These are phyloP conservation scores for Lichtheimia corymbifera DNA, from an alignment of 371 early-diverging fungal genomes.

Conservation along the genomic window DNA sequence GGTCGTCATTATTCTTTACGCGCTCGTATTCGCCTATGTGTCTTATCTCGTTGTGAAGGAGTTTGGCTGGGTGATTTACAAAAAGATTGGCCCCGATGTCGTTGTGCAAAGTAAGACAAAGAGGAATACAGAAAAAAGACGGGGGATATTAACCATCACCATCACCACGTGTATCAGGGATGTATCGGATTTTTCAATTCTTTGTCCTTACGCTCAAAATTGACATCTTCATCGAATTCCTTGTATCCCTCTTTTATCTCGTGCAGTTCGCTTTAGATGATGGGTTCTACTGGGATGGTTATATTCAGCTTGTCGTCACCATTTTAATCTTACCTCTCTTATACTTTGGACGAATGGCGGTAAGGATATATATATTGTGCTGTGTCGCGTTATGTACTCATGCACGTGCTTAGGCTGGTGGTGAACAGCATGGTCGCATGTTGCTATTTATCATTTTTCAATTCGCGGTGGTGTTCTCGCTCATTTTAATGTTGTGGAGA, in stretches of 20 bases:
- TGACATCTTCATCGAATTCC: constrained; percentile 36
- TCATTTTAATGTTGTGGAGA: constrained; percentile 34
- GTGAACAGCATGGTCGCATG: constrained; percentile 36
- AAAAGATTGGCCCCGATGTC: constrained; percentile 52
- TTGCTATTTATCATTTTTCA: constrained; percentile 43
- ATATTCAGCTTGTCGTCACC: constrained; percentile 36
- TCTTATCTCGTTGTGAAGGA: constrained; percentile 38
- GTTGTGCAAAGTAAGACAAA: constrained; percentile 38
- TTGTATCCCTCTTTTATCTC: constrained; percentile 32
- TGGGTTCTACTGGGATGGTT: constrained; percentile 28
- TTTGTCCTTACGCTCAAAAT: constrained; percentile 40
- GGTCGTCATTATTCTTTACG: constrained; percentile 29
- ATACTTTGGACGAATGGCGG: constrained; percentile 42
- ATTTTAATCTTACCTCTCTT: constrained; percentile 40
- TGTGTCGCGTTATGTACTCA: constrained; percentile 26
- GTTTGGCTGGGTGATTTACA: constrained; percentile 54
- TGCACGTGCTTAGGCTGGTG: constrained; percentile 28
- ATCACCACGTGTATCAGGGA: constrained; percentile 21
- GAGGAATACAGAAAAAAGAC: neutral
- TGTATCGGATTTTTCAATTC: constrained; percentile 46
- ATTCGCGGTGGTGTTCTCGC: constrained; percentile 34
- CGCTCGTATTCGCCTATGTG: constrained; percentile 33
- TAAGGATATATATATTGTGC: constrained; percentile 21
- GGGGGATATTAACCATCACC: neutral
- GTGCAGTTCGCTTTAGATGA: constrained; percentile 24